Evolutionary conservation across 1,284 basidiomycete genomes (phyloP).

Genomic region (Boletus smithii): DNA sequence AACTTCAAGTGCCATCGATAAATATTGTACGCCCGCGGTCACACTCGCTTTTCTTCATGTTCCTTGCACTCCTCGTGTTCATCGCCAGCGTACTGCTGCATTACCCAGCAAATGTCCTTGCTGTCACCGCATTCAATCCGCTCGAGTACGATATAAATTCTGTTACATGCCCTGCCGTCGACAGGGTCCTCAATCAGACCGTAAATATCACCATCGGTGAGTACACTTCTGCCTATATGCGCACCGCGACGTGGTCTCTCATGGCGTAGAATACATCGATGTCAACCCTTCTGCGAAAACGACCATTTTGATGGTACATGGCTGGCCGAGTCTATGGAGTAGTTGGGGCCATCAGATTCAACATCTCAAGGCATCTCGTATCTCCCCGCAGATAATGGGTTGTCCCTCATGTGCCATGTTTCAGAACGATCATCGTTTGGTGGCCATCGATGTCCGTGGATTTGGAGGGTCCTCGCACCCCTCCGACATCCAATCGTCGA

Average conservation of each 20-base stretch:
- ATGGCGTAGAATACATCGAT: slow-evolving; percentile 55
- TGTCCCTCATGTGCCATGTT: background rate
- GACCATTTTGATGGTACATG: slow-evolving; percentile 65
- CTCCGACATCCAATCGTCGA: slow-evolving; percentile 55
- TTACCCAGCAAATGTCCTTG: background rate
- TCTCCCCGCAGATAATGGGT: background rate
- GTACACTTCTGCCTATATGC: slow-evolving; percentile 9
- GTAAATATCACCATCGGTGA: slow-evolving; percentile 40
- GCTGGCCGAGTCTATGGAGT: slow-evolving; percentile 73
- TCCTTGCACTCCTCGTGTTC: slow-evolving; percentile 4
- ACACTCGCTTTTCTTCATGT: slow-evolving; percentile 5
- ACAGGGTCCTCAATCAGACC: slow-evolving; percentile 33
- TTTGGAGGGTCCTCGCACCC: slow-evolving; percentile 66
- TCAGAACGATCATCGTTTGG: slow-evolving; percentile 45
- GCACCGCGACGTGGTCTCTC: background rate
- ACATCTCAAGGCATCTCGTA: slow-evolving; percentile 48
- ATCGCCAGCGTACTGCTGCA: slow-evolving; percentile 6
- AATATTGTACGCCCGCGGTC: too few relatives aligned
- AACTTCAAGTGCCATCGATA: too few relatives aligned
- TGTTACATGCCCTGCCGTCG: slow-evolving; percentile 39
- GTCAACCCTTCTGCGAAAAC: slow-evolving; percentile 50
- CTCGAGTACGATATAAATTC: slow-evolving; percentile 35
- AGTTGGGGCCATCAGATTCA: slow-evolving; percentile 67
- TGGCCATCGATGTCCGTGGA: slow-evolving; percentile 61
- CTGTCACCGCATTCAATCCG: slow-evolving; percentile 37